Evolutionary conservation across 73 alveolate species (phyloP), one percentile per base, ranked within the genome.

Genomic region (Chromera velia): DNA sequence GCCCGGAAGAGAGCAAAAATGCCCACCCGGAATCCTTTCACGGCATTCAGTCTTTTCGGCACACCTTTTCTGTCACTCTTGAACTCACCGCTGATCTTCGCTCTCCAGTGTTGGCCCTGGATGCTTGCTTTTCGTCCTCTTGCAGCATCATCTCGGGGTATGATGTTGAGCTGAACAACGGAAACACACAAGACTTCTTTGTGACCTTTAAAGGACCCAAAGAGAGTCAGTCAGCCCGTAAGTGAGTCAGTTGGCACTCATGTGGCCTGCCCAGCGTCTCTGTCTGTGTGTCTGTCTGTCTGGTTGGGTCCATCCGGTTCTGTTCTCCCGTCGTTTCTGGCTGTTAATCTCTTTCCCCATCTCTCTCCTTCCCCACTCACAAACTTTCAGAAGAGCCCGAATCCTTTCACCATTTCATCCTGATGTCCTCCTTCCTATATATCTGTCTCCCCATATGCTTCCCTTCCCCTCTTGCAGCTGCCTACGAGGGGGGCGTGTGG

Each of bases 401-500:
- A n/a, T n/a, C n/a, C n/a, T n/a, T n/a, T n/a, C n/a, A n/a, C n/a
- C n/a, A n/a, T n/a, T n/a, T n/a, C n/a, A n/a, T n/a, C n/a, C n/a
- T n/a, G n/a, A n/a, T n/a, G n/a, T n/a, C n/a, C n/a, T n/a, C n/a
- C n/a, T n/a, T n/a, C n/a, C n/a, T n/a, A n/a, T n/a, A n/a, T n/a
- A n/a, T n/a, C n/a, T n/a, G n/a, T 32, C 76, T 90, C 64, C 33
- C 80, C 22, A 89, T 90, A 26, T 74, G 72, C 67, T 88, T 94
- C 86, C 83, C 64, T 27, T 97, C 98, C 0, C 99, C 98, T 34
- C 70, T 75, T 73, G 97, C 91, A 48, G 92, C 98, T 0, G 92
- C 93, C 26, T 94, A 95, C 71, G 95, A 93, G 85, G 98, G 98
- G 67, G 98, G 98, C 0, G 83, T 47, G 27, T 95, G 94, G 93